Conservation (phyloP, 2,329 filamentous ascomycete genomes). For the Ceratocystis papillata region DNA sequence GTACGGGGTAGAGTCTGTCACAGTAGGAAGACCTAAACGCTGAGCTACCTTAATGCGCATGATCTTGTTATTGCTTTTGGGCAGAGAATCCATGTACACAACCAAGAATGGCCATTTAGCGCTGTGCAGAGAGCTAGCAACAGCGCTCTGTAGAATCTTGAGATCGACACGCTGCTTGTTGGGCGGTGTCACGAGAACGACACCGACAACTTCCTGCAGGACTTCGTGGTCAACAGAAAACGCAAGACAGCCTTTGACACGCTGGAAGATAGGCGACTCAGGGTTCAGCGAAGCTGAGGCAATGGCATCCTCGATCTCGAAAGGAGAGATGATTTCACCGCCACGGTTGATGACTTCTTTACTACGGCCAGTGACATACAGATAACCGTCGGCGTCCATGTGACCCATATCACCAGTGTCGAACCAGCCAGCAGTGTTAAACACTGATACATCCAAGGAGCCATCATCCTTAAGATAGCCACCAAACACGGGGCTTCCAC, state of each 20-base stretch:
- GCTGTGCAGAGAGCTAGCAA: constrained; percentile 40
- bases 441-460: constrained; percentile 36
- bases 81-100: constrained; percentile 45
- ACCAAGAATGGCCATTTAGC: constrained; percentile 44
- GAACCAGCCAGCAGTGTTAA: constrained; percentile 42
- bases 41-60: constrained; percentile 43
- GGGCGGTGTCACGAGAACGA: constrained; percentile 41
- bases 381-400: constrained; percentile 40
- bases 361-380: constrained; percentile 45
- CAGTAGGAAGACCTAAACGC: constrained; percentile 36
- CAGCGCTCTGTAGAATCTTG: constrained; percentile 38
- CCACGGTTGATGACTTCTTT: constrained; percentile 50
- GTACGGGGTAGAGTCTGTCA: constrained; percentile 38
- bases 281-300: constrained; percentile 36
- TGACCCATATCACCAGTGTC: constrained; percentile 46
- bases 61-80: constrained; percentile 49
- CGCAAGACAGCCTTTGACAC: constrained; percentile 41
- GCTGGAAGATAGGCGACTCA: constrained; percentile 37
- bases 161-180: constrained; percentile 38
- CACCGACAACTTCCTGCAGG: constrained; percentile 46
- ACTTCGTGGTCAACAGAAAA: constrained; percentile 44
- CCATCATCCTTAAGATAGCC: constrained; percentile 40
- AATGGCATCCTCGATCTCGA: constrained; percentile 49
- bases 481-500: constrained; percentile 41
- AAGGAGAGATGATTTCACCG: constrained; percentile 48